Evolutionary conservation across 257 asterid genomes (phyloP), one percentile per base, ranked within the genome.

Genomic region (Fraxinus quadrangulata): DNA sequence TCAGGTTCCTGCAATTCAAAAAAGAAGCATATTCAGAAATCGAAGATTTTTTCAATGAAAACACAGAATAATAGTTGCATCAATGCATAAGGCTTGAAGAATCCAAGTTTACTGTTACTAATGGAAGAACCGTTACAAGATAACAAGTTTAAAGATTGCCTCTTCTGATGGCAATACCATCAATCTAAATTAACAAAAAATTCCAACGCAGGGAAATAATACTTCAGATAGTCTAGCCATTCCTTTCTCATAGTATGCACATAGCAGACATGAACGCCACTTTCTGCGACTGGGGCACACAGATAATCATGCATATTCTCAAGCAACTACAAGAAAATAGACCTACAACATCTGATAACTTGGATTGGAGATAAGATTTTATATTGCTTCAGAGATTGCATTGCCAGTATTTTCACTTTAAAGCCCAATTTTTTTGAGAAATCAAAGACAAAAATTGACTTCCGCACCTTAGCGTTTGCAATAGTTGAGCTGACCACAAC

Each of bases 401-500:
- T 49, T 14, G 34, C 63, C 45, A 54, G 47, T 40, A 59, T 23
- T 24, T 49, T 54, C 39, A 16, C 49, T 30, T 39, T 19, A 54
- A 19, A 19, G 26, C 26, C 10, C 12, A 54, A 54, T 5, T 16
- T 17, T 71, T 16, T 76, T 6, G 71, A 34, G 65, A 19, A 54
- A 54, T 69, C 61, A 70, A 67, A 72, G 66, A 67, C 26, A 16
- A 66, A 78, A 76, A 31, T 66, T 30, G 37, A 30, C 68, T 65
- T 63, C 37, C 72, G 77, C 75, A 95, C 99, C 98, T 93, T 93
- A 80, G 97, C 94, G 86, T 95, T 95, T 85, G 77, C 80, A 75
- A 90, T 79, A 75, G 99, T 84, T 42, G 98, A 95, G 86, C 92
- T 95, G 85, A 95, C 99, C 71, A 95, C 99, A 37, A 93, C 97